These are phyloP conservation scores for Triticum urartu DNA, from an alignment of 176 grass and related monocot species.

Conservation along the genomic window DNA sequence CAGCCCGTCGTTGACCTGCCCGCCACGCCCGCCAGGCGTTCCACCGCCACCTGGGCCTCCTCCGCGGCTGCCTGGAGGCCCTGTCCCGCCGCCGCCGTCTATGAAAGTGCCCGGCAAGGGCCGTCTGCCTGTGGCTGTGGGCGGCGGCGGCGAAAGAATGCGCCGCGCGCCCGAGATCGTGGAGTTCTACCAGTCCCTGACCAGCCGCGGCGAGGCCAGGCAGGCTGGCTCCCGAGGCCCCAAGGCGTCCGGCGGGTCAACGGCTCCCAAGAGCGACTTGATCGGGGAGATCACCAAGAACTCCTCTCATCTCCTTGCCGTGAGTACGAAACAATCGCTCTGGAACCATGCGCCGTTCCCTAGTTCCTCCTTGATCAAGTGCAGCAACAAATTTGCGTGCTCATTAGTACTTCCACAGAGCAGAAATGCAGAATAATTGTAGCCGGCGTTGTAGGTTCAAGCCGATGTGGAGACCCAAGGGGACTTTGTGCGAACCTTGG, in stretches of 20 bases:
- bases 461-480: constrained; percentile 74
- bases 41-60: constrained; percentile 39
- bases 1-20: not conserved
- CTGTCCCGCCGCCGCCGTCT: constrained; percentile 40
- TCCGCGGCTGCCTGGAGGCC: constrained; percentile 21
- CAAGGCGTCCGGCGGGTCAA: constrained; percentile 37
- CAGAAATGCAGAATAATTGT: not conserved
- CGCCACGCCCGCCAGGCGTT: not conserved
- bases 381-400: not conserved
- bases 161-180: constrained; percentile 68
- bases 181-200: constrained; percentile 68
- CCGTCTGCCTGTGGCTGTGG: not conserved
- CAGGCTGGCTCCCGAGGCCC: constrained; percentile 33
- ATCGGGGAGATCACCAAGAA: constrained; percentile 75
- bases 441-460: constrained; percentile 48
- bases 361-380: not conserved
- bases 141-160: constrained; percentile 36
- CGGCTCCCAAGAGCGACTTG: constrained; percentile 50
- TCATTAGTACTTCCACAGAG: not conserved
- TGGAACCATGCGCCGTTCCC: not conserved
- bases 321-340: constrained; percentile 29
- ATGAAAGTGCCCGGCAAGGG: not conserved
- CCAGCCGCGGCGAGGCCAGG: constrained; percentile 55
- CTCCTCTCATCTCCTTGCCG: constrained; percentile 56
- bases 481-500: constrained; percentile 61